A percentile compares a stretch with the other conserved stretches of the same genome.
Evolutionary conservation across 1,284 basidiomycete genomes (phyloP).

Genomic region (Ustilago nuda): DNA sequence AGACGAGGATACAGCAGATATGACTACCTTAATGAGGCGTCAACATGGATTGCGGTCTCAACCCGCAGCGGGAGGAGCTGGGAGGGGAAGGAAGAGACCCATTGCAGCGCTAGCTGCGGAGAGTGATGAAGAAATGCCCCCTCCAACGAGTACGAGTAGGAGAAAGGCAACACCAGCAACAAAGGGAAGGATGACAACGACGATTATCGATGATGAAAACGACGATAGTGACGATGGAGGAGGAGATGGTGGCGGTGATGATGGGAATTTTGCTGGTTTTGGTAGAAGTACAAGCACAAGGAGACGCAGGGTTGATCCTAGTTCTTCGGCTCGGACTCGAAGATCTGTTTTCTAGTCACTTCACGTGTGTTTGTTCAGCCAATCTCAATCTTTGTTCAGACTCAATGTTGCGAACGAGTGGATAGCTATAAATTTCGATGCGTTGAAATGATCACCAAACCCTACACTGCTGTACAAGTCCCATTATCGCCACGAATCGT

Average conservation of each 20-base stretch:
- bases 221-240: constrained; percentile 7
- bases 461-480: constrained; percentile 73
- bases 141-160: background rate
- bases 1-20: constrained; percentile 31
- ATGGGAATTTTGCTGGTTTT: constrained; percentile 53
- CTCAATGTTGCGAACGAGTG: too few species aligned
- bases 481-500: constrained; percentile 78
- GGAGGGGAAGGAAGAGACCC: constrained; percentile 20
- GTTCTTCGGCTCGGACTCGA: constrained; percentile 5
- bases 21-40: constrained; percentile 34
- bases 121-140: constrained; percentile 28
- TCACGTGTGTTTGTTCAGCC: background rate
- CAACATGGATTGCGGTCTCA: constrained; percentile 23
- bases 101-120: constrained; percentile 16
- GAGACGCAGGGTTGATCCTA: constrained; percentile 25
- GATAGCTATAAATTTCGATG: background rate
- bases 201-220: constrained; percentile 23
- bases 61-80: background rate
- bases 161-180: constrained; percentile 1
- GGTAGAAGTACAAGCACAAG: constrained; percentile 29
- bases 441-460: constrained; percentile 22
- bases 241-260: constrained; percentile 22
- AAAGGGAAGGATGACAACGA: constrained; percentile 4
- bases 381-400: too few species aligned
- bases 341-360: constrained; percentile 21